These are phyloP conservation scores for Xylariaceae sp. DNA, from an alignment of 2,329 filamentous ascomycete species.

Conservation along the genomic window DNA sequence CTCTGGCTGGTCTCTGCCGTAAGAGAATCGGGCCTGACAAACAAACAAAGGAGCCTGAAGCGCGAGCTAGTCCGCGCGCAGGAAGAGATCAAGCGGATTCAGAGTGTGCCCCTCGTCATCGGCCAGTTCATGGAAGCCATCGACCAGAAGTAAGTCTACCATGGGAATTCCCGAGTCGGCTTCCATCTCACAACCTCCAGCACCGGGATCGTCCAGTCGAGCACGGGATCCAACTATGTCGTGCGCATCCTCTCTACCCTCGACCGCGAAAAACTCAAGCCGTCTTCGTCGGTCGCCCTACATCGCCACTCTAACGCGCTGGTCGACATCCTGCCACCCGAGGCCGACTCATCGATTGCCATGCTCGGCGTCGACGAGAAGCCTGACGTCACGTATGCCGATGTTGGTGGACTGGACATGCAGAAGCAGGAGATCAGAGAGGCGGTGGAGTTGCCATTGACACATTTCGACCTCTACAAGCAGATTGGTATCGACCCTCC, in stretches of 20 bases:
- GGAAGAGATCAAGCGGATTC: slow-evolving; percentile 99
- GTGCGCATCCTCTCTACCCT: slow-evolving; percentile 97
- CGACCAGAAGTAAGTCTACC: slow-evolving; percentile 76
- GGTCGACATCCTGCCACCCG: slow-evolving; percentile 96
- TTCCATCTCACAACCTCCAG: slow-evolving; percentile 41
- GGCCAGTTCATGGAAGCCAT: slow-evolving; percentile 99
- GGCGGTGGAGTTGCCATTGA: slow-evolving; percentile 91
- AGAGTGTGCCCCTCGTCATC: slow-evolving; percentile 95
- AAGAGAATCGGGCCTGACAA: slow-evolving; percentile 19
- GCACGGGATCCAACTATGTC: slow-evolving; percentile 97
- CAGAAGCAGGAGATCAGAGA: slow-evolving; percentile 99
- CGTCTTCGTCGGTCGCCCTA: slow-evolving; percentile 92
- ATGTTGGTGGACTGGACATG: slow-evolving; percentile 97
- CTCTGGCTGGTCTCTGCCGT: background rate
- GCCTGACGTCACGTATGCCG: slow-evolving; percentile 94
- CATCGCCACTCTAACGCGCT: slow-evolving; percentile 98
- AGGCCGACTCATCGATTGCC: slow-evolving; percentile 96
- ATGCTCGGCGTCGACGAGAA: slow-evolving; percentile 97
- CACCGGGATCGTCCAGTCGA: slow-evolving; percentile 97
- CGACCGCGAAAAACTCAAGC: slow-evolving; percentile 96
- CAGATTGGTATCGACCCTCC: slow-evolving; percentile 99
- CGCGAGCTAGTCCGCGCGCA: slow-evolving; percentile 93
- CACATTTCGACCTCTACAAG: slow-evolving; percentile 97
- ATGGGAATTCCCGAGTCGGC: too few relatives aligned
- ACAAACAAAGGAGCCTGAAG: slow-evolving; percentile 69